Evolutionary conservation across 139 green algal species (phyloP).

Genomic region (Volvox reticuliferus): DNA sequence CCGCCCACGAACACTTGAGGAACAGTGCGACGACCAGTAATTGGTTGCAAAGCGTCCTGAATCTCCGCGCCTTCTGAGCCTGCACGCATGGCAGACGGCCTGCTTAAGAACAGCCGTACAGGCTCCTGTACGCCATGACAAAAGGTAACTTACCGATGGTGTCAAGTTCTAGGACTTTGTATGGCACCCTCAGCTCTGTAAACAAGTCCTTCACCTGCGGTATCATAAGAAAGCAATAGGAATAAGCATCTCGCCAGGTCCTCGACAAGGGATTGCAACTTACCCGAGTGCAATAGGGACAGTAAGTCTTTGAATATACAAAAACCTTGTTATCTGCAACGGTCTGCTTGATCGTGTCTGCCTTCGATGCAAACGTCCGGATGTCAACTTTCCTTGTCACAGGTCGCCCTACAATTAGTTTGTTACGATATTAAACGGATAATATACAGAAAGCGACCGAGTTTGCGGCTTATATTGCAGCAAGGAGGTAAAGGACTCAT

Average conservation of each 20-base stretch:
- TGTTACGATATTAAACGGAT: too few species aligned
- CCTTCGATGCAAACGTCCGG: slow-evolving; percentile 9
- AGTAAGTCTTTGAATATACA: slow-evolving; percentile 45
- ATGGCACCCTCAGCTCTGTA: slow-evolving; percentile 26
- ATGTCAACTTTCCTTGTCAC: background rate
- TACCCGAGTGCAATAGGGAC: slow-evolving; percentile 26
- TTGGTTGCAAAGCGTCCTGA: slow-evolving; percentile 66
- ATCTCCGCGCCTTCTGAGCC: slow-evolving; percentile 74
- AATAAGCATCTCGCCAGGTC: too few species aligned
- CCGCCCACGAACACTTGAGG: slow-evolving; percentile 89
- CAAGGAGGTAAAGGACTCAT: background rate
- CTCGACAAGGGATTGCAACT: background rate
- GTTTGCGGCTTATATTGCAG: background rate
- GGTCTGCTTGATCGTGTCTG: slow-evolving; percentile 6
- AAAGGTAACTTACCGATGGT: slow-evolving; percentile 33
- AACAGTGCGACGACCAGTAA: slow-evolving; percentile 77
- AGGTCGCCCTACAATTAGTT: background rate
- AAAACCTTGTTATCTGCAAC: slow-evolving; percentile 43
- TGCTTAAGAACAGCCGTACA: background rate
- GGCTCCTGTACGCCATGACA: background rate
- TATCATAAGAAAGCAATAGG: too few species aligned
- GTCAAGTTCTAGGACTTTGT: slow-evolving; percentile 46
- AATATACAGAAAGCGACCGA: background rate
- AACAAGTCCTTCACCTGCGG: slow-evolving; percentile 36
- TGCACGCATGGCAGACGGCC: background rate